Evolutionary conservation across 2,329 filamentous ascomycete genomes (phyloP).

Genomic region (Scedosporium apiospermum): DNA sequence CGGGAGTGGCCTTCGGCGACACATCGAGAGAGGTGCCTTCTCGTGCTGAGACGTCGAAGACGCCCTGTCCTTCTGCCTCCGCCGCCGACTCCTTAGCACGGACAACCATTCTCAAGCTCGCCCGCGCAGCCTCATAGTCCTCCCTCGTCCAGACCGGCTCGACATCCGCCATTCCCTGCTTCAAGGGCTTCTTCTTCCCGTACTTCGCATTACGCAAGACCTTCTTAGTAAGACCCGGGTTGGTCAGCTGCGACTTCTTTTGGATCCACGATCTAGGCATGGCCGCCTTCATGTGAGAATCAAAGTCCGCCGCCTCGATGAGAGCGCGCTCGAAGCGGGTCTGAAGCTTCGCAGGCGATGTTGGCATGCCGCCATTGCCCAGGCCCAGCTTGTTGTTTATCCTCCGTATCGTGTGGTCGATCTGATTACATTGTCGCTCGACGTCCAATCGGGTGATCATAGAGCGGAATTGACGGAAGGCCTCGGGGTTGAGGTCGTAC

Average conservation of each 20-base stretch:
- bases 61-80: not conserved
- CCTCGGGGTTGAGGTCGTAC: not conserved
- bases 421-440: slow-evolving; percentile 6
- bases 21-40: not conserved
- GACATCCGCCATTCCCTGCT: not conserved
- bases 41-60: not conserved
- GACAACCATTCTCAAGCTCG: not conserved
- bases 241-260: not conserved
- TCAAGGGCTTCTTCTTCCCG: too few species aligned
- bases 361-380: not conserved
- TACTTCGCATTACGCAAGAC: not conserved
- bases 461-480: slow-evolving; percentile 2
- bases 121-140: slow-evolving; percentile 1
- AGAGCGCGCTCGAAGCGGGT: not conserved
- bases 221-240: not conserved
- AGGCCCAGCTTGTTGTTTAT: not conserved
- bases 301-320: slow-evolving; percentile 5
- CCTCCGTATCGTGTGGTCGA: not conserved
- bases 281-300: slow-evolving; percentile 9
- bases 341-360: not conserved
- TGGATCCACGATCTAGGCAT: slow-evolving; percentile 8
- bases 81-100: not conserved
- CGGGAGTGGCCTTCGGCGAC: too few species aligned
- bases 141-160: not conserved
- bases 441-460: slow-evolving; percentile 2